Evolutionary conservation across 225 moss, liverwort and hornwort genomes (phyloP).

Genomic region (Physcomitrium patens): DNA sequence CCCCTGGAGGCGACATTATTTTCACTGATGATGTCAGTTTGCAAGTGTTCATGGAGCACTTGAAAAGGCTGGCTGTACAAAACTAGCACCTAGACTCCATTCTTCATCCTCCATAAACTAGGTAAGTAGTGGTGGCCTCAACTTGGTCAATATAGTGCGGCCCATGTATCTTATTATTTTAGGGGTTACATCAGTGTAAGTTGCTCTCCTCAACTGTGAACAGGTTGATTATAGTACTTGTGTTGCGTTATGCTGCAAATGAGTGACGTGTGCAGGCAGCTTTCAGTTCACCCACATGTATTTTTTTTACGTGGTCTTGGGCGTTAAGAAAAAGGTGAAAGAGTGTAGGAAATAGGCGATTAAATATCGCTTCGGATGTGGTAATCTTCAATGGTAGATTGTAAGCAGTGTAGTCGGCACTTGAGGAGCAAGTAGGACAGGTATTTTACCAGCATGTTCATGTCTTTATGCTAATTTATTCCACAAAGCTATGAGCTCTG

Average conservation of each 20-base stretch:
- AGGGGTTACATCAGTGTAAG: constrained; percentile 27
- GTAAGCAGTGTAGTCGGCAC: constrained; percentile 14
- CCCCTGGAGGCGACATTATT: constrained; percentile 96
- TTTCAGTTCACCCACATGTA: constrained; percentile 18
- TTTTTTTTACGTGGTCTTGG: constrained; percentile 22
- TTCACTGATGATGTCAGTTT: constrained; percentile 99
- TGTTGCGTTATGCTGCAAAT: constrained; percentile 26
- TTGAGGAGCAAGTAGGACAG: constrained; percentile 30
- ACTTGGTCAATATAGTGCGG: constrained; percentile 51
- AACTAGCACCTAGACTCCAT: constrained; percentile 50
- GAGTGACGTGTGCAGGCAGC: constrained; percentile 10
- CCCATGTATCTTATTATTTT: constrained; percentile 51
- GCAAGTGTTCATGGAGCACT: constrained; percentile 97
- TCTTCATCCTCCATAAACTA: constrained; percentile 48
- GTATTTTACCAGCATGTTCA: constrained; percentile 29
- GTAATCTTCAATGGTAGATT: constrained; percentile 36
- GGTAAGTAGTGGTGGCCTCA: constrained; percentile 41
- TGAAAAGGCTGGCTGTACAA: constrained; percentile 92
- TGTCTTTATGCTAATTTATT: constrained; percentile 28
- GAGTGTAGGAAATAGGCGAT: constrained; percentile 26
- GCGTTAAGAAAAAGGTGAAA: constrained; percentile 27
- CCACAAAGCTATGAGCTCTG: constrained; percentile 28
- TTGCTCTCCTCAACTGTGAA: constrained; percentile 18
- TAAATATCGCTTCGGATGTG: constrained; percentile 35
- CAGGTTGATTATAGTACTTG: constrained; percentile 29